A percentile compares a stretch with the other conserved stretches of the same genome.
Conservation (phyloP, 225 moss, liverwort and hornwort species). For the Bryoerythrophyllum caledonicum region DNA sequence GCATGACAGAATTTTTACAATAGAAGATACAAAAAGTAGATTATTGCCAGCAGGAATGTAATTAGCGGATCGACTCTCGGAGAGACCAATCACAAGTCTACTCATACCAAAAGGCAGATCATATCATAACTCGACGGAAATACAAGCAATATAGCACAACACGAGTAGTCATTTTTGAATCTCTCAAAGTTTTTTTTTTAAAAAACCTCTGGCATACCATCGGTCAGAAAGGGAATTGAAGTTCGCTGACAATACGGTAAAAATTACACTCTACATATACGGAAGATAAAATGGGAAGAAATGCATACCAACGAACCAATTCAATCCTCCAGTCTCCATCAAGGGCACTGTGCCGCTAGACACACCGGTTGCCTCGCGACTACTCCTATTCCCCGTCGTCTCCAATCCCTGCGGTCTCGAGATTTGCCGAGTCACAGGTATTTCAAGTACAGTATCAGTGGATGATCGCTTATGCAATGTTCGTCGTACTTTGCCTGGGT, state of each 20-base stretch:
- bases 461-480: slow-evolving; percentile 50
- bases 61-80: no score
- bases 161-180: neutral
- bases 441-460: slow-evolving; percentile 45
- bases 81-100: no score
- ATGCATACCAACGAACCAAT: slow-evolving; percentile 81
- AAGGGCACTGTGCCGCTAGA: slow-evolving; percentile 49
- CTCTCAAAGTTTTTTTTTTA: neutral
- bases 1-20: neutral
- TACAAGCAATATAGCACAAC: no score
- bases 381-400: slow-evolving; percentile 30
- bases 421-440: slow-evolving; percentile 37
- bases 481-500: slow-evolving; percentile 32
- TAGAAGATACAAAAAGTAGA: neutral
- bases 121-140: no score
- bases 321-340: slow-evolving; percentile 77
- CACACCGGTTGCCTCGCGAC: slow-evolving; percentile 39
- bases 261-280: slow-evolving; percentile 5
- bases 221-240: slow-evolving; percentile 4
- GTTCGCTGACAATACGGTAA: neutral
- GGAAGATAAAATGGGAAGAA: slow-evolving; percentile 22
- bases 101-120: no score
- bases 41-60: no score
- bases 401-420: slow-evolving; percentile 32
- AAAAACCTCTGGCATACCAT: neutral